These are phyloP conservation scores for Pseudonectria buxi DNA, from an alignment of 2,329 filamentous ascomycete genomes.

Conservation along the genomic window DNA sequence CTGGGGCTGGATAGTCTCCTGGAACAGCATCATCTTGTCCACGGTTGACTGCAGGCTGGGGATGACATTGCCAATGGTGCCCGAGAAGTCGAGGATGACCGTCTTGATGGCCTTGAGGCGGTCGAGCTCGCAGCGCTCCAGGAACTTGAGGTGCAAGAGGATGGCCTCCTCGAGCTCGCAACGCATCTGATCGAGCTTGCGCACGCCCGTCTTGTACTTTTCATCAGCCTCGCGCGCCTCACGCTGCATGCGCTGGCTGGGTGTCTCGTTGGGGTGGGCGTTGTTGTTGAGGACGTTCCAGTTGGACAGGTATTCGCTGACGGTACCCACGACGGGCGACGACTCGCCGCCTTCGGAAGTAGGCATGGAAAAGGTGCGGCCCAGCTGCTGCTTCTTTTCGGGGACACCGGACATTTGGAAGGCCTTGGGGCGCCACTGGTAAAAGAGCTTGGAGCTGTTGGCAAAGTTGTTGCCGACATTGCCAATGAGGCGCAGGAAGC, in stretches of 20 bases:
- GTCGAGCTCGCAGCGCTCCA: slow-evolving; percentile 95
- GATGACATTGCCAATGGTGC: slow-evolving; percentile 95
- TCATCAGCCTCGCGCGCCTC: slow-evolving; percentile 90
- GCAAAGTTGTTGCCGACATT: slow-evolving; percentile 94
- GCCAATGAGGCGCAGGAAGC: slow-evolving; percentile 83
- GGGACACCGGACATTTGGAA: slow-evolving; percentile 84
- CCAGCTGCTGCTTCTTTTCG: slow-evolving; percentile 72
- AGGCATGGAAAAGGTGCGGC: slow-evolving; percentile 67
- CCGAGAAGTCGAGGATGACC: slow-evolving; percentile 94
- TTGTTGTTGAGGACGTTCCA: slow-evolving; percentile 79
- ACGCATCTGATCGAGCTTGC: slow-evolving; percentile 80
- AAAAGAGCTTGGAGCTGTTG: slow-evolving; percentile 95
- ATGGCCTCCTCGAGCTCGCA: slow-evolving; percentile 96
- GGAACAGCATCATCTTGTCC: slow-evolving; percentile 98
- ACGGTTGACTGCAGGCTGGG: slow-evolving; percentile 92
- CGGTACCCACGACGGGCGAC: slow-evolving; percentile 67
- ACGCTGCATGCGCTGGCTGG: slow-evolving; percentile 74
- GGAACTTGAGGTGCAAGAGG: slow-evolving; percentile 84
- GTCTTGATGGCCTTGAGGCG: slow-evolving; percentile 97
- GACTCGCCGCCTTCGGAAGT: slow-evolving; percentile 54
- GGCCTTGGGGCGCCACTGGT: slow-evolving; percentile 91
- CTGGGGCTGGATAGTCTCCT: slow-evolving; percentile 93
- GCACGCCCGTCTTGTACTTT: slow-evolving; percentile 81
- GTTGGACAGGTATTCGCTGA: slow-evolving; percentile 81
- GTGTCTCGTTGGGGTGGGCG: slow-evolving; percentile 87